Base-by-base conservation (phyloP, 78 protist species). In the Dictyostelium firmibasis region DNA sequence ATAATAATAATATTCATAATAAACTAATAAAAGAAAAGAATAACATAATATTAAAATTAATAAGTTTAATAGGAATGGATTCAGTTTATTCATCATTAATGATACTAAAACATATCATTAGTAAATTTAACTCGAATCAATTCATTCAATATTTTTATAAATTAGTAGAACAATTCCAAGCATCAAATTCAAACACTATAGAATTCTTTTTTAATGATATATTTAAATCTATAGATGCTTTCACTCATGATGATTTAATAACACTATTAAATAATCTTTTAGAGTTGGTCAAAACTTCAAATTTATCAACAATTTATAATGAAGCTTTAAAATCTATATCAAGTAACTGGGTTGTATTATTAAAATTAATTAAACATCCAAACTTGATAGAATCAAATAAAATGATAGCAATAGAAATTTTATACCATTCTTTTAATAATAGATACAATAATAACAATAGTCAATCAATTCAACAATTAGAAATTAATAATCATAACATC, bases 161-260 rank as follows among this genome's bases (percentile, higher is more conserved):
- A 25, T 83, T 83, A 23, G 53, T 20, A 7, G 50, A 64, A 23
- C 41, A 27, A n/a, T 84, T 84, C 27, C 64, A 62, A 25, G 64
- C 50, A 1, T 79, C 31, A 64, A 41, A 47, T 36, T 47, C 91
- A 41, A 38, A n/a, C 14, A 27, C 35, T 9, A 14, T 84, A 11
- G 20, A 64, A 33, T 72, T 36, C 27, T 84, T 57, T 35, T 11
- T 84, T 1, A 41, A 36, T 62, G 20, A 64, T n/a, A 14, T 75
- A 43, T 67, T 84, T 33, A 47, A 84, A 10, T 64, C 35, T 23
- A 72, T 85, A 6, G 91, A 85, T 50, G 20, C 91, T 7, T 43
- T 74, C 16, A 11, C 69, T 25, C 36, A 72, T 31, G 27, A 3
- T 10, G 83, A 72, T 74, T 38, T 44, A 43, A 16, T 31, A 10